A percentile compares a stretch with the other conserved stretches of the same genome.
Conservation (phyloP, 2,329 filamentous ascomycete genomes). For the Diaporthe eres region DNA sequence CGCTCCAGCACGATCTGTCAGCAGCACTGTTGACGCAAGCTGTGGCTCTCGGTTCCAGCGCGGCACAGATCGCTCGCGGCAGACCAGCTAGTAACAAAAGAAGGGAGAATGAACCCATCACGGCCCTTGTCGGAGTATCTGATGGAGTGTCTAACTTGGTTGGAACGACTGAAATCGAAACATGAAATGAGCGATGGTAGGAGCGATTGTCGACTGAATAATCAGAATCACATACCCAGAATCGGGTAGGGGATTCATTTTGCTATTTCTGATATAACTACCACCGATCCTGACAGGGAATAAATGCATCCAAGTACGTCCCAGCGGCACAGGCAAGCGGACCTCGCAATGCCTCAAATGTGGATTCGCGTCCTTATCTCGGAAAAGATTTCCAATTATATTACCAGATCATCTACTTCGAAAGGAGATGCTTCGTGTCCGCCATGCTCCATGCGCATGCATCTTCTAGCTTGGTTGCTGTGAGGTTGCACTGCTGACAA, state of each 20-base stretch:
- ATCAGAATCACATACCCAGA: not conserved
- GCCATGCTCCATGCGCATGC: not conserved
- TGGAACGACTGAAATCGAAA: not conserved
- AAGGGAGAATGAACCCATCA: not conserved
- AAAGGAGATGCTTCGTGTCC: not conserved
- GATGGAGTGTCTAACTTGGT: not conserved
- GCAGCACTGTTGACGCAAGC: not conserved
- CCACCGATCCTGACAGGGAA: not conserved
- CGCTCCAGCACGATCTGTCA: constrained; percentile 9
- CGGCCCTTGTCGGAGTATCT: not conserved
- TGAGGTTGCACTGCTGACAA: constrained; percentile 14
- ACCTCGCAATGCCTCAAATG: not conserved
- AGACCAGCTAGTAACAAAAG: not conserved
- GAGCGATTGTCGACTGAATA: not conserved
- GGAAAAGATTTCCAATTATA: not conserved
- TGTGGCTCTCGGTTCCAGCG: not conserved
- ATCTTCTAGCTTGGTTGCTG: not conserved
- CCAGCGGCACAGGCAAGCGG: not conserved
- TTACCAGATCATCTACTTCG: not conserved
- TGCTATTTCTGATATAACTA: not conserved
- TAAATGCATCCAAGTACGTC: not conserved
- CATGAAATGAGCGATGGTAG: not conserved
- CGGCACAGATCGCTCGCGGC: not conserved
- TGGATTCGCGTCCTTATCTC: not conserved
- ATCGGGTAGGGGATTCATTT: not conserved